Evolutionary conservation across 2,329 filamentous ascomycete species (phyloP).

Genomic region (Fusarium ramigenum): DNA sequence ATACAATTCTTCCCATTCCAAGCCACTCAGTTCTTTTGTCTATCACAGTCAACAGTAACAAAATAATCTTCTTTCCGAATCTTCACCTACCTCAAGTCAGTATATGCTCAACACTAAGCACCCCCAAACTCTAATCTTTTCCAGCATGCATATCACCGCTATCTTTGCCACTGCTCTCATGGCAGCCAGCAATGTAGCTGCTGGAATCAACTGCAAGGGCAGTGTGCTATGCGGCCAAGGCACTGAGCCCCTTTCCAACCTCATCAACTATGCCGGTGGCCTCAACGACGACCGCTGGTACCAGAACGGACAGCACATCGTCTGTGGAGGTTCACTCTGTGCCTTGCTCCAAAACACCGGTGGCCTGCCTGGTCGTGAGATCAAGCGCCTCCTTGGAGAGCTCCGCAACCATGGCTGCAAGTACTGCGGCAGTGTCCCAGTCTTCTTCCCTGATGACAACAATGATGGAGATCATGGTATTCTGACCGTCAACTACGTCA

Average conservation of each 20-base stretch:
- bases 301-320: not conserved
- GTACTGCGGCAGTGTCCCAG: not conserved
- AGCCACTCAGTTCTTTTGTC: accelerated
- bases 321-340: not conserved
- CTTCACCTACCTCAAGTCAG: not conserved
- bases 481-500: not conserved
- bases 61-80: not conserved
- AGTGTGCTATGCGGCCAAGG: not conserved
- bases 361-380: not conserved
- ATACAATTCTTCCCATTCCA: not conserved
- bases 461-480: conserved; percentile 3
- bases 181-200: not conserved
- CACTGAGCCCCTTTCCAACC: not conserved
- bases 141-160: not conserved
- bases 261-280: not conserved
- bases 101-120: not conserved
- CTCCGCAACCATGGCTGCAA: not conserved
- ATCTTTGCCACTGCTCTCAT: not conserved
- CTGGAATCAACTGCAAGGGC: not conserved
- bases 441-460: not conserved
- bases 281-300: not conserved
- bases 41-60: accelerated
- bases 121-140: accelerated
- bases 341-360: not conserved
- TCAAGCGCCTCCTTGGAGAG: not conserved